Base-by-base conservation (phyloP, 1,139 yeast genomes). In the Trichomonascaceae sp. region DNA sequence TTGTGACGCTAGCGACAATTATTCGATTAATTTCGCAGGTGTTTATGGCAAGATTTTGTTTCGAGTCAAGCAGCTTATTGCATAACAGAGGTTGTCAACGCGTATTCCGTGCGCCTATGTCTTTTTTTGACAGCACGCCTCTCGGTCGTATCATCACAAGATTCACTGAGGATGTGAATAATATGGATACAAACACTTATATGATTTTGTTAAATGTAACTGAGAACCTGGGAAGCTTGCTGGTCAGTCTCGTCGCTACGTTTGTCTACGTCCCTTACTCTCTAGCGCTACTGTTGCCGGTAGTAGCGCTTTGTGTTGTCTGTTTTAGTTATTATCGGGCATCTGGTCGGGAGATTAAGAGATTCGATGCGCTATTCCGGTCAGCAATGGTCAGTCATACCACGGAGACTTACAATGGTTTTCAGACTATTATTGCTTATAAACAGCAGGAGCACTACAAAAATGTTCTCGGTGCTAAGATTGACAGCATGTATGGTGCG, bases 81-180 rank as follows among this genome's bases (percentile, higher is more conserved):
- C 63, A 61, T 43, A 55, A 60, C 17, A 66, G 66, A 55, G 86
- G 88, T 0, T 70, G 82, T 43, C 64, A 74, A 39, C 75, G 73
- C 52, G 72, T 85, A 3, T 68, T 85, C 56, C 82, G 76, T 66
- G 85, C 80, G 57, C 88, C 85, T 46, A 77, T 78, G 79, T 63
- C 79, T 1, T 80, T 69, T 58, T 66, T 79, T 58, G 84, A 80
- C 60, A 73, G 80, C 1, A 80, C 82, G 1, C 84, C 84, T 17
- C 66, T 78, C 64, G 84, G 85, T 6, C 71, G 85, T 61, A 75
- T 81, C 44, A 64, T 81, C 62, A 81, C 81, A 63, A 70, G 86
- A 58, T 82, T 83, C 66, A 84, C 95, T 0, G 86, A 85, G 62
- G 96, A 87, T 69, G 84, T 91, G 0, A 95, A 87, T 65, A 82